Conservation (phyloP, 2,329 filamentous ascomycete species). For the Hypoxylon sp. region DNA sequence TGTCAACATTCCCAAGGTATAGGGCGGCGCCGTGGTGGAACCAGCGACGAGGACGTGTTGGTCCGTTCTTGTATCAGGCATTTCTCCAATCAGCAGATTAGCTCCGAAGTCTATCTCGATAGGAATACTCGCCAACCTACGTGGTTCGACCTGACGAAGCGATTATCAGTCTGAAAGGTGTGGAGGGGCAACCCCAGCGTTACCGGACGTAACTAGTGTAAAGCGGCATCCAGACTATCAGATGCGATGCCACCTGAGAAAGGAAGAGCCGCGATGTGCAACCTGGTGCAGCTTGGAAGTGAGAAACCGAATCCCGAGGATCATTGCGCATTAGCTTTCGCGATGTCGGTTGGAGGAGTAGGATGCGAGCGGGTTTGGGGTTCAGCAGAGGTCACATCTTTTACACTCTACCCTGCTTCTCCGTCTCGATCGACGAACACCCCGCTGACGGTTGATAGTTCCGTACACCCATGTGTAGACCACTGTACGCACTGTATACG, state of each 20-base stretch:
- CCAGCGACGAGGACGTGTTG: conserved; percentile 38
- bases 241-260: conserved; percentile 44
- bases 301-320: conserved; percentile 47
- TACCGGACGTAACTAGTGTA: conserved; percentile 49
- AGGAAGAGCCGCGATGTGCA: conserved; percentile 43
- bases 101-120: conserved; percentile 41
- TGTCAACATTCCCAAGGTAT: conserved; percentile 35
- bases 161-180: conserved; percentile 47
- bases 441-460: conserved; percentile 24
- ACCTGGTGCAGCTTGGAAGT: conserved; percentile 28
- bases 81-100: conserved; percentile 40
- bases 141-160: conserved; percentile 41
- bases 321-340: conserved; percentile 37
- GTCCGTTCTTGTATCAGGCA: conserved; percentile 33
- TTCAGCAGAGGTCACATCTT: conserved; percentile 5
- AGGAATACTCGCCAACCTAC: conserved; percentile 33
- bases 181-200: conserved; percentile 51
- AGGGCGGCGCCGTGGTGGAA: conserved; percentile 46
- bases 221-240: conserved; percentile 51
- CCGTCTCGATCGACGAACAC: conserved; percentile 1
- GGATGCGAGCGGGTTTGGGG: conserved; percentile 5
- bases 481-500: conserved; percentile 21
- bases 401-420: neutral
- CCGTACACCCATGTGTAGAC: conserved; percentile 16
- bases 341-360: conserved; percentile 30